These are phyloP conservation scores for Spathaspora hagerdaliae DNA, from an alignment of 805 yeast species.

Conservation along the genomic window DNA sequence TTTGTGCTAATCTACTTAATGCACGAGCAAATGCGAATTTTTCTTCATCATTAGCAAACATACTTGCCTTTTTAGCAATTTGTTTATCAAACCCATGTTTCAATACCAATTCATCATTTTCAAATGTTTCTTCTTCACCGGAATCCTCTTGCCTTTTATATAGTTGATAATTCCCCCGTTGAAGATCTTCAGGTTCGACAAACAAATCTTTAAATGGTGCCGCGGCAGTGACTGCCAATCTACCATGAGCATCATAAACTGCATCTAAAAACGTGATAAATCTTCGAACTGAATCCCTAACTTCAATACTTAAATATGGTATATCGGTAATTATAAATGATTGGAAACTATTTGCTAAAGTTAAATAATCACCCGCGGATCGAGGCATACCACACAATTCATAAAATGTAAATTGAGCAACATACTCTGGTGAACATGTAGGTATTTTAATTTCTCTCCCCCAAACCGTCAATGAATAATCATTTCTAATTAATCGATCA, in stretches of 20 bases:
- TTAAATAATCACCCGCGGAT: constrained; percentile 92
- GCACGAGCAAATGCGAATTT: constrained; percentile 97
- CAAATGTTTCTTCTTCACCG: constrained; percentile 36
- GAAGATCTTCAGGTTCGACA: constrained; percentile 71
- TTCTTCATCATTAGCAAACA: constrained; percentile 92
- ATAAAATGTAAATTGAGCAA: constrained; percentile 85
- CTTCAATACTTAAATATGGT: constrained; percentile 74
- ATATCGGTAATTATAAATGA: constrained; percentile 89
- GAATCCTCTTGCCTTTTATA: constrained; percentile 36
- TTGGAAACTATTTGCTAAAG: constrained; percentile 70
- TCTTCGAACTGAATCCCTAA: constrained; percentile 81
- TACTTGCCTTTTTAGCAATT: constrained; percentile 63
- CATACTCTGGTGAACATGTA: constrained; percentile 65
- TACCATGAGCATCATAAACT: constrained; percentile 85
- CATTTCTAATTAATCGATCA: constrained; percentile 13
- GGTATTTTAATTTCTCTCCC: constrained; percentile 83
- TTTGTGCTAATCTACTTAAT: constrained; percentile 81
- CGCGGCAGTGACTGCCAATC: constrained; percentile 85
- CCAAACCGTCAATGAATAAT: constrained; percentile 61
- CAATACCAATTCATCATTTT: constrained; percentile 60
- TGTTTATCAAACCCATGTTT: constrained; percentile 74
- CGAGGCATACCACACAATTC: constrained; percentile 83
- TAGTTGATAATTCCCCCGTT: constrained; percentile 42
- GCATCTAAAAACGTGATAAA: constrained; percentile 95
- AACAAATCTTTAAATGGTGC: constrained; percentile 81